phyloP scores from a whole-genome alignment of 2,329 filamentous ascomycete species.

The Dactylellina cionopaga region DNA sequence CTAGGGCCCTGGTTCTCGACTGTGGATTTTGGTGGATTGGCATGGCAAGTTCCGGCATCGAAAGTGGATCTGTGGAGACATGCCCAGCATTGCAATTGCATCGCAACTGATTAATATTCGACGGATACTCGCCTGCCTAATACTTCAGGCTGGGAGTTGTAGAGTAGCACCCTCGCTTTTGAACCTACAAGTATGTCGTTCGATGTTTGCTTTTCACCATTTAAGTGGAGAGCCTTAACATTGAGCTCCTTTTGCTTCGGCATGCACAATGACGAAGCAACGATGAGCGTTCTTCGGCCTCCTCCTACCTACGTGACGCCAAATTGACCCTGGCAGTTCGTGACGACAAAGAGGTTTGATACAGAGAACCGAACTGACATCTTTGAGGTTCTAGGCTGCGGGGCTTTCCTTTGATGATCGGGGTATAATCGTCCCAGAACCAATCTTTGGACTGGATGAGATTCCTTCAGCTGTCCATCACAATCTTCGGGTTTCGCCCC shows the following conservation, averaged over 20 bases:
- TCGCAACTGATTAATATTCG: constrained; percentile 9
- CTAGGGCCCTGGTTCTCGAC: constrained; percentile 14
- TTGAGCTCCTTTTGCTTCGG: neutral
- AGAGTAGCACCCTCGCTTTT: no score
- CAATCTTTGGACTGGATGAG: no score
- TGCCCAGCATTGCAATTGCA: neutral
- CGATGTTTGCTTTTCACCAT: constrained; percentile 22
- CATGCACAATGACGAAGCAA: constrained; percentile 19
- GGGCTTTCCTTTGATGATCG: no score
- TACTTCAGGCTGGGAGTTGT: no score
- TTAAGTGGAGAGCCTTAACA: neutral
- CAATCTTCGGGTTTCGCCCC: neutral
- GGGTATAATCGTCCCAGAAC: no score
- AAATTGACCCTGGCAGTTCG: neutral
- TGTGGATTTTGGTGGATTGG: constrained; percentile 3
- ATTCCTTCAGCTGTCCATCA: neutral
- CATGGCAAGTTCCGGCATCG: neutral
- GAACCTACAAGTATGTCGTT: neutral
- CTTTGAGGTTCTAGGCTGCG: no score
- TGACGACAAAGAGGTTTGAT: no score
- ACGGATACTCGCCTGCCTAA: neutral
- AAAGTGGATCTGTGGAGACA: constrained; percentile 8
- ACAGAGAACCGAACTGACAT: no score
- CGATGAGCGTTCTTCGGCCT: neutral
- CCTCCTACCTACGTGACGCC: constrained; percentile 17